These are phyloP conservation scores for Botrytis hyacinthi DNA, from an alignment of 2,329 filamentous ascomycete species.

Conservation along the genomic window DNA sequence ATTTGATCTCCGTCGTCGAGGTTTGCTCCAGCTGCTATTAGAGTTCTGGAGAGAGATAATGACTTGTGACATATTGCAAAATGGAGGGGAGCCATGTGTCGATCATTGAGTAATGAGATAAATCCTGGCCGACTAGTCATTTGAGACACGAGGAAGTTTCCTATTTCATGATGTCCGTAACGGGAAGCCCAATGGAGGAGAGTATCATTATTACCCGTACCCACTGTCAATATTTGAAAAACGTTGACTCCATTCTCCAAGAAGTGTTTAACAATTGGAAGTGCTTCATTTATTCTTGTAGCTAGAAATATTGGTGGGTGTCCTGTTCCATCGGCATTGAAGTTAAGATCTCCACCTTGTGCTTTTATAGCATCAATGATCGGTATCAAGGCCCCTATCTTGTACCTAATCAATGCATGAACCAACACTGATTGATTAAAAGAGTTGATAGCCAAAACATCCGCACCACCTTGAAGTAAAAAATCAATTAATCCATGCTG, in stretches of 20 bases:
- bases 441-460: not conserved
- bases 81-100: slow-evolving; percentile 8
- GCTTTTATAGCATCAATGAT: slow-evolving; percentile 7
- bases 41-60: not conserved
- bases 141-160: slow-evolving; percentile 3
- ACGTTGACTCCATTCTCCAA: slow-evolving; percentile 1
- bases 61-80: not conserved
- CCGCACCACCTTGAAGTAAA: slow-evolving; percentile 1
- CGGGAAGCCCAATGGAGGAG: slow-evolving; percentile 11
- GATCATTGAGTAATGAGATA: not conserved
- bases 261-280: slow-evolving; percentile 2
- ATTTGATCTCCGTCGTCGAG: not conserved
- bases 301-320: slow-evolving; percentile 15
- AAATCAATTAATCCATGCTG: not conserved
- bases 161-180: slow-evolving; percentile 11
- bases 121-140: slow-evolving; percentile 11
- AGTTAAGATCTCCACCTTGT: slow-evolving; percentile 13
- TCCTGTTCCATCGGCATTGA: not conserved
- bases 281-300: not conserved
- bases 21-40: slow-evolving; percentile 8
- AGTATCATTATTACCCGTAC: not conserved
- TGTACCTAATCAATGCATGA: not conserved
- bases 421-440: slow-evolving; percentile 12
- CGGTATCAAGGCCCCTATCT: not conserved
- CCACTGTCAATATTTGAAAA: not conserved